These are phyloP conservation scores for Dendrobium nobile DNA, from an alignment of 106 monocot genomes.

Conservation along the genomic window DNA sequence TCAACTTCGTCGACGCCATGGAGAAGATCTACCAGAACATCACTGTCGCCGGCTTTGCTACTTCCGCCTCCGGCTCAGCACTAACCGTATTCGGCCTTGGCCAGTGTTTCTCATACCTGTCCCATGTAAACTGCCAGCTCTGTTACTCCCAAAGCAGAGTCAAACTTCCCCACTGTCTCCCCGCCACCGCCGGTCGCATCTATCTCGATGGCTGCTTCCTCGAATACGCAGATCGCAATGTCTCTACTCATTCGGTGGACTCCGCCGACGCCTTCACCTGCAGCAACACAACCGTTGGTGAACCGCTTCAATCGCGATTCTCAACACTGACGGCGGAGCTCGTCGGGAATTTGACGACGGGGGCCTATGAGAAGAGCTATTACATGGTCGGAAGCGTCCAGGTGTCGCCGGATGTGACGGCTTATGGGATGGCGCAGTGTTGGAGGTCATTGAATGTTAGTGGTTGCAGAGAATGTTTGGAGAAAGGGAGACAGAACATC, in stretches of 20 bases:
- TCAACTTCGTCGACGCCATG: slow-evolving; percentile 36
- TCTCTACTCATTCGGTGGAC: slow-evolving; percentile 25
- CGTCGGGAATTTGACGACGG: slow-evolving; percentile 30
- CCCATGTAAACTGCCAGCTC: slow-evolving; percentile 28
- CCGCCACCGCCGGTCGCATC: slow-evolving; percentile 20
- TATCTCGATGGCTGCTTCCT: slow-evolving; percentile 43
- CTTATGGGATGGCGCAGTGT: slow-evolving; percentile 55
- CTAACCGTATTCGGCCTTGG: slow-evolving; percentile 23
- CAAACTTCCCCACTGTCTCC: slow-evolving; percentile 31
- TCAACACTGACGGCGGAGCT: slow-evolving; percentile 8
- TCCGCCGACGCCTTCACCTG: slow-evolving; percentile 16
- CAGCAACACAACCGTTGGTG: slow-evolving; percentile 4
- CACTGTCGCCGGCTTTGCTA: slow-evolving; percentile 12
- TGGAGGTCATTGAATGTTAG: slow-evolving; percentile 43
- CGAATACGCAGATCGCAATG: slow-evolving; percentile 19
- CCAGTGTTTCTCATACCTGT: slow-evolving; percentile 41
- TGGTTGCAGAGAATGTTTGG: slow-evolving; percentile 39
- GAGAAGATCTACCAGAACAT: slow-evolving; percentile 29
- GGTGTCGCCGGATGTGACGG: slow-evolving; percentile 14
- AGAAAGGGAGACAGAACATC: slow-evolving; percentile 19
- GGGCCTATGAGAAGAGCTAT: not conserved
- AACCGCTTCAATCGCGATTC: slow-evolving; percentile 7
- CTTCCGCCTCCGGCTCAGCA: not conserved
- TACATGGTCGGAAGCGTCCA: slow-evolving; percentile 22
- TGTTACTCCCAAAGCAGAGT: slow-evolving; percentile 31